Base-by-base conservation (phyloP, 2,329 filamentous ascomycete genomes). In the Aspergillus novoparasiticus region DNA sequence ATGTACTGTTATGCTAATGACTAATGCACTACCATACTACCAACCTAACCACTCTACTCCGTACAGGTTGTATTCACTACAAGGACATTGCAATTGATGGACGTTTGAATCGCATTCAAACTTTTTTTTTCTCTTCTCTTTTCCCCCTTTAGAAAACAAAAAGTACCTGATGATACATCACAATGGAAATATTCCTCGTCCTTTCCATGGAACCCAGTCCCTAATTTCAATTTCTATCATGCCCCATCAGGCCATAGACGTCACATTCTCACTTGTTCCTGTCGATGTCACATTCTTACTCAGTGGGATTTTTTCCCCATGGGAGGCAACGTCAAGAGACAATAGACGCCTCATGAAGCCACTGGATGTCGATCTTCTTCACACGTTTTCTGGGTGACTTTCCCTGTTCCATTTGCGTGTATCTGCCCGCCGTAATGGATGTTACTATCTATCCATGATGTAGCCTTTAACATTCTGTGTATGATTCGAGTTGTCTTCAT, bases 401-500 rank as follows among this genome's bases (percentile, higher is more conserved):
- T 34, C 48, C 48, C 19, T 9, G 19, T 51, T 51, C 28, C 48
- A 51, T 51, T 51, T 51, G 46, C 45, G 45, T 41, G 19, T 41
- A 19, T 19, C 39, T 41, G 39, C n/a, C 50, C 54, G 45, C 26
- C 48, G 39, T 39, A 30, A 28, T 46, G 19, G 45, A 54, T 55
- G 21, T 59, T 62, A 66, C 59, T 62, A 57, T 66, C 59, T 59
- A 56, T 66, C 59, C 58, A 56, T 32, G 19, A 54, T 36, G 45
- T 41, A 45, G 32, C 39, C 14, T 21, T 45, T 43, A 34, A 34
- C 14, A 34, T 54, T 58, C 11, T 48, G 11, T 46, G 6, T 50
- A 30, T 16, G 23, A 28, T 19, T 12, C 6, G 16, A 21, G 9
- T 8, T 16, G 14, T 51, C 48, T 30, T 10, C 23, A 50, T 30